Conservation (phyloP, 306 rosid genomes). For the Quercus alba region DNA sequence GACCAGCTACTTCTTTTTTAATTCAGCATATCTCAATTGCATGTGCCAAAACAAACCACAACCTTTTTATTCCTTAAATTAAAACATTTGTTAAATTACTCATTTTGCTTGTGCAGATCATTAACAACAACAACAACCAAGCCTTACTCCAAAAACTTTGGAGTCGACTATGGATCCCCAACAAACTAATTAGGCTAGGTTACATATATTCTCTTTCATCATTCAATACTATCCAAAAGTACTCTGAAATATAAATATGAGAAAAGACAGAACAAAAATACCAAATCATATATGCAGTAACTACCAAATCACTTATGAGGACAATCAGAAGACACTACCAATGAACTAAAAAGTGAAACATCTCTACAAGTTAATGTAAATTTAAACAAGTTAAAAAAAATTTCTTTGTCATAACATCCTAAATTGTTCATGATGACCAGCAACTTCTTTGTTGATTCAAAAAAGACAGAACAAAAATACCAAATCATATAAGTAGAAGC, state of each 20-base stretch:
- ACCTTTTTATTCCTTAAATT: no score
- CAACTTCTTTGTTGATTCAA: neutral
- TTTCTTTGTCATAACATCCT: neutral
- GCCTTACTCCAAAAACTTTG: no score
- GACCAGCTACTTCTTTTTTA: neutral
- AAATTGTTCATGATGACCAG: neutral
- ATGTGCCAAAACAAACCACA: no score
- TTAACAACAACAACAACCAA: no score
- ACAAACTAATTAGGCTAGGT: no score
- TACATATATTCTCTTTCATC: no score
- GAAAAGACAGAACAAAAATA: neutral
- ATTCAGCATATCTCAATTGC: neutral
- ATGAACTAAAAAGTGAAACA: neutral
- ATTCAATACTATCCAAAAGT: no score
- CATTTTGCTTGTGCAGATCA: no score
- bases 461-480: neutral
- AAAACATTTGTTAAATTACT: no score
- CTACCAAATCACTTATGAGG: slow-evolving; percentile 29
- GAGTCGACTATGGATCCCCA: no score
- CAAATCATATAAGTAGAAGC: neutral
- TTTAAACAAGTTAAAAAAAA: neutral
- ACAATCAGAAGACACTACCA: no score
- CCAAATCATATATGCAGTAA: neutral
- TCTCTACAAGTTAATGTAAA: neutral
- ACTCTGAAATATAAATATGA: neutral